Evolutionary conservation across 148 eudicot species (phyloP).

Genomic region (Selenicereus undatus): DNA sequence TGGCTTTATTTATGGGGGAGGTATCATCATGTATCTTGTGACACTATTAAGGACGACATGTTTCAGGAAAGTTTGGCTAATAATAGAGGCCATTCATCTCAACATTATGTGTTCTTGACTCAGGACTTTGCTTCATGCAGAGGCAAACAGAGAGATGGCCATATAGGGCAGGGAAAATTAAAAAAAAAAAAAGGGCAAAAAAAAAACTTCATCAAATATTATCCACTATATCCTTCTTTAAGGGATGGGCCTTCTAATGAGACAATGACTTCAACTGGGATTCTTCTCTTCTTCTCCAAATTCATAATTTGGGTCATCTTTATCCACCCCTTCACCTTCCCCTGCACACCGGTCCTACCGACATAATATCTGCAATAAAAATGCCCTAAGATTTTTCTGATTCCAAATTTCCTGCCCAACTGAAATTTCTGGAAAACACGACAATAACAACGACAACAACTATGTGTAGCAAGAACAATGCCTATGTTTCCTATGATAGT

Average conservation of each 20-base stretch:
- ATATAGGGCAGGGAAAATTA: background rate
- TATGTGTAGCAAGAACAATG: no score
- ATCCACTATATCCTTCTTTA: background rate
- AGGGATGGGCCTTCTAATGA: slow-evolving; percentile 14
- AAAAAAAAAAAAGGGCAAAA: background rate
- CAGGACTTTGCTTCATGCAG: slow-evolving; percentile 17
- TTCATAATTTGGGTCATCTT: slow-evolving; percentile 7
- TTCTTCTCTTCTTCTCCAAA: slow-evolving; percentile 14
- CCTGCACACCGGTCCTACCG: slow-evolving; percentile 13
- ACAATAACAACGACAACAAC: background rate
- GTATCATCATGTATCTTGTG: slow-evolving; percentile 24
- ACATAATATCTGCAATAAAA: slow-evolving; percentile 8
- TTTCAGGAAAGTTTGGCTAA: slow-evolving; percentile 18
- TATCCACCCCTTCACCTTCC: slow-evolving; percentile 8
- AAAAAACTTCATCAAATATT: background rate
- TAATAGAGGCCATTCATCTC: slow-evolving; percentile 15
- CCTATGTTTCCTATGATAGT: background rate
- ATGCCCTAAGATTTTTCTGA: background rate
- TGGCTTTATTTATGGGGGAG: background rate
- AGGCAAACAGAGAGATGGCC: slow-evolving; percentile 1
- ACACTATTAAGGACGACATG: slow-evolving; percentile 23
- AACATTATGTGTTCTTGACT: background rate
- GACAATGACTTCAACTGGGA: slow-evolving; percentile 26
- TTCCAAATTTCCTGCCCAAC: background rate
- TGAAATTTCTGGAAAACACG: background rate